These are phyloP conservation scores for Globisporangium spinosum DNA, from an alignment of 352 stramenopile genomes.

Conservation along the genomic window DNA sequence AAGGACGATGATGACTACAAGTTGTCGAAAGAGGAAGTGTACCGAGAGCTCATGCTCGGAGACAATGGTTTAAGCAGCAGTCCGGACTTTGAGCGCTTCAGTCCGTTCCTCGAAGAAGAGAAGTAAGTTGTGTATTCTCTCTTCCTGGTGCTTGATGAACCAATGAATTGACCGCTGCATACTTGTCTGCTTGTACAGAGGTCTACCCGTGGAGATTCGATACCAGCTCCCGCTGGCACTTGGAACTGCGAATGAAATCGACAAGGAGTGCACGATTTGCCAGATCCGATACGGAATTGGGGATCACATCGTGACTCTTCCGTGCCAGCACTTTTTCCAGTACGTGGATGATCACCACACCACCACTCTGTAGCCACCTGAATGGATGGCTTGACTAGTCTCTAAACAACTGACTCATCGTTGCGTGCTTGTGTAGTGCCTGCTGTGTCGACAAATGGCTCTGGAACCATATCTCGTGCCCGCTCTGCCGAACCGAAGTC, in stretches of 20 bases:
- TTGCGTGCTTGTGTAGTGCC: constrained; percentile 32
- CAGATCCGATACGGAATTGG: constrained; percentile 80
- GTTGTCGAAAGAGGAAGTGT: constrained; percentile 56
- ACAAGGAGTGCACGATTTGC: constrained; percentile 86
- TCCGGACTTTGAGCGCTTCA: constrained; percentile 65
- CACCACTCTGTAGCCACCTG: not conserved
- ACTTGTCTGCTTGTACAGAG: constrained; percentile 29
- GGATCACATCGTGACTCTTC: constrained; percentile 79
- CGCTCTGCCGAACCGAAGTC: constrained; percentile 78
- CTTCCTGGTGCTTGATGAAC: not conserved
- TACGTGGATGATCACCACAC: constrained; percentile 27
- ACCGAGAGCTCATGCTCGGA: constrained; percentile 54
- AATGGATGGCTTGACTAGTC: not conserved
- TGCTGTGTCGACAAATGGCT: constrained; percentile 85
- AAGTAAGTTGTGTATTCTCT: constrained; percentile 22
- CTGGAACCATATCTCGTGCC: constrained; percentile 85
- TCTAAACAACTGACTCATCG: not conserved
- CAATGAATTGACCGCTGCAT: not conserved
- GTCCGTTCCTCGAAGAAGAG: constrained; percentile 73
- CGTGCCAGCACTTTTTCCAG: constrained; percentile 88
- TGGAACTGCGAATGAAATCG: constrained; percentile 75
- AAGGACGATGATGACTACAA: constrained; percentile 53
- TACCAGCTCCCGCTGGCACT: constrained; percentile 77
- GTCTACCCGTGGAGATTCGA: constrained; percentile 70
- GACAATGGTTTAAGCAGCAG: constrained; percentile 62